Conservation (phyloP, 768 basidiomycete genomes). For the Sarcodon sp. region DNA sequence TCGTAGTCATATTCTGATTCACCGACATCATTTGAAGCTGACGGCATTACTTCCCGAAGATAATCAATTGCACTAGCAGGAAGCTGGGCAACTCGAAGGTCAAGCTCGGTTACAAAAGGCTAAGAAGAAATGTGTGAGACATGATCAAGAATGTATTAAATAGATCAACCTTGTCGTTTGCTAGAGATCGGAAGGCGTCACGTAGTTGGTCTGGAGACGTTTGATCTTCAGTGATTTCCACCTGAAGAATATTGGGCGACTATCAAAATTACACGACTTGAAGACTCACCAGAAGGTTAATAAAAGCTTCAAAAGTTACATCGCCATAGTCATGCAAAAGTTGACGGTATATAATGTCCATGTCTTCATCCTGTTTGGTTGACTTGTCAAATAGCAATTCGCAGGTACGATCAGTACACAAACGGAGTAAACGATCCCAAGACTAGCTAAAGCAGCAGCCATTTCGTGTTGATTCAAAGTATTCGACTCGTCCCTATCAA, state of each 20-base stretch:
- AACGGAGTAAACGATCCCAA: slow-evolving; percentile 88
- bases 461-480: slow-evolving; percentile 78
- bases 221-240: slow-evolving; percentile 93
- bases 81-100: slow-evolving; percentile 75
- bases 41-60: slow-evolving; percentile 73
- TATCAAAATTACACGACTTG: background rate
- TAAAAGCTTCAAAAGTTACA: slow-evolving; percentile 88
- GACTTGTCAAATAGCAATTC: background rate
- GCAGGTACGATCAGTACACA: slow-evolving; percentile 8
- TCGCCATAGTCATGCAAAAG: slow-evolving; percentile 74
- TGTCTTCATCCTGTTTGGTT: slow-evolving; percentile 62
- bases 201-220: slow-evolving; percentile 86
- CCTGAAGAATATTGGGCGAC: slow-evolving; percentile 29
- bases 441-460: slow-evolving; percentile 86
- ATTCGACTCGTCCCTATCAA: slow-evolving; percentile 88
- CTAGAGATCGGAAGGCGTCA: slow-evolving; percentile 88
- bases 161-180: slow-evolving; percentile 65
- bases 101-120: slow-evolving; percentile 90
- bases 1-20: slow-evolving; percentile 76
- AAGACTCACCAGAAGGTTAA: slow-evolving; percentile 69
- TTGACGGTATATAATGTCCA: slow-evolving; percentile 73
- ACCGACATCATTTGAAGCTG: slow-evolving; percentile 31
- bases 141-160: background rate
- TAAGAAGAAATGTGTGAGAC: slow-evolving; percentile 19
- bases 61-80: slow-evolving; percentile 69